Evolutionary conservation across 2,329 filamentous ascomycete genomes (phyloP).

Genomic region (Fusarium burgessii): DNA sequence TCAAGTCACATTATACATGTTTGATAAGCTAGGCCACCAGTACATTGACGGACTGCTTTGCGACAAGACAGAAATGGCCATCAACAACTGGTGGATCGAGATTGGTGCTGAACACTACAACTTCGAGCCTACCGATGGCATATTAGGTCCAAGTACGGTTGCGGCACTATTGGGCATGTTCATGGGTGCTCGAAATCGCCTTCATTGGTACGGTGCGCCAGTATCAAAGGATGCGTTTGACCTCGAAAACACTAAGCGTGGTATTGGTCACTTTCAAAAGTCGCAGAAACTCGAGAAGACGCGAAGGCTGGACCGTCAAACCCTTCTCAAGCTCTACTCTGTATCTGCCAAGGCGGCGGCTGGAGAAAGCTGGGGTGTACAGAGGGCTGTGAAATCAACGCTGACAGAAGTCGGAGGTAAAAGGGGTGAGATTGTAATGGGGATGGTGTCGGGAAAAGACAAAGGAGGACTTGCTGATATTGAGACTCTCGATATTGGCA

Average conservation of each 20-base stretch:
- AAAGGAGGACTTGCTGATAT: conserved; percentile 92
- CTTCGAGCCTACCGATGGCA: conserved; percentile 90
- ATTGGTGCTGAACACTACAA: conserved; percentile 93
- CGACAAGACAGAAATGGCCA: conserved; percentile 89
- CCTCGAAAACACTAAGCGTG: conserved; percentile 81
- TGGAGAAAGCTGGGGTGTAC: conserved; percentile 91
- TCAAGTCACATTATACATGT: conserved; percentile 88
- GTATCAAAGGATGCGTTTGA: conserved; percentile 95
- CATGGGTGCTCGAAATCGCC: conserved; percentile 88
- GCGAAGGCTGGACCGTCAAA: conserved; percentile 83
- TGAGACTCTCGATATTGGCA: conserved; percentile 90
- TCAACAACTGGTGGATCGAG: conserved; percentile 96
- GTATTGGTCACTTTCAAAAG: conserved; percentile 90
- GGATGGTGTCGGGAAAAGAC: conserved; percentile 88
- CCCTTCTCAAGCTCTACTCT: conserved; percentile 82
- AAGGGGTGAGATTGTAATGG: conserved; percentile 92
- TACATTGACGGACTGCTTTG: conserved; percentile 94
- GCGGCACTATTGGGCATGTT: conserved; percentile 87
- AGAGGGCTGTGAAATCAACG: conserved; percentile 93
- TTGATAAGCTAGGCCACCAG: conserved; percentile 86
- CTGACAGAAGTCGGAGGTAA: conserved; percentile 94
- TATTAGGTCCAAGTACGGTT: conserved; percentile 91
- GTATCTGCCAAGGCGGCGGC: conserved; percentile 91
- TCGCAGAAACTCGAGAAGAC: conserved; percentile 83
- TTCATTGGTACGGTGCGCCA: conserved; percentile 86